phyloP scores from a whole-genome alignment of 1,284 basidiomycete species.

The Rhodotorula mucilaginosa region DNA sequence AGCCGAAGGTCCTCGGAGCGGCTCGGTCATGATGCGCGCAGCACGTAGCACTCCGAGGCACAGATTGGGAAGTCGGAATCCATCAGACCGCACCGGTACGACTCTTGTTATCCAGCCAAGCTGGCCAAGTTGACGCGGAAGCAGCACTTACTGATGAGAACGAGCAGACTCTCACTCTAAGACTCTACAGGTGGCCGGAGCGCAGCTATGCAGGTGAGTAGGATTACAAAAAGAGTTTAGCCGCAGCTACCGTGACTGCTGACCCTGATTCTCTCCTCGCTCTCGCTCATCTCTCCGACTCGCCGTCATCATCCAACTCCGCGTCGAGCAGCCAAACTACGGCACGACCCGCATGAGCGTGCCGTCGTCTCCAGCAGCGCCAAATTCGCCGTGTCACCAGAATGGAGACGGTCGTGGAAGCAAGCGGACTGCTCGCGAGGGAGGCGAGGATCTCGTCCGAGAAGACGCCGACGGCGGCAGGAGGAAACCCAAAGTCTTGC shows the following conservation, averaged over 20 bases:
- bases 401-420: background rate
- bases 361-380: background rate
- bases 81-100: too few species aligned
- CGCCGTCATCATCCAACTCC: too few species aligned
- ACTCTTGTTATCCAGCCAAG: too few species aligned
- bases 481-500: slow-evolving; percentile 31
- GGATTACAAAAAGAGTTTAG: too few species aligned
- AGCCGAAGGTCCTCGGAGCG: too few species aligned
- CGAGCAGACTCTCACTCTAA: background rate
- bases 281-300: background rate
- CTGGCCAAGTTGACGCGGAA: too few species aligned
- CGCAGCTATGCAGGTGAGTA: background rate
- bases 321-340: slow-evolving; percentile 1
- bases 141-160: background rate
- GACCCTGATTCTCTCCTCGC: background rate
- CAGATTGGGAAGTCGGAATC: too few species aligned
- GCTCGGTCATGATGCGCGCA: too few species aligned
- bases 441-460: background rate
- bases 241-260: background rate
- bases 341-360: background rate
- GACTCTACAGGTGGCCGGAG: background rate
- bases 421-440: background rate
- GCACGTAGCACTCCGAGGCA: too few species aligned
- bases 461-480: slow-evolving; percentile 4
- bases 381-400: background rate